A percentile compares a stretch with the other conserved stretches of the same genome.
Evolutionary conservation across 345 rosid genomes (phyloP).

Genomic region (Salix brachista): DNA sequence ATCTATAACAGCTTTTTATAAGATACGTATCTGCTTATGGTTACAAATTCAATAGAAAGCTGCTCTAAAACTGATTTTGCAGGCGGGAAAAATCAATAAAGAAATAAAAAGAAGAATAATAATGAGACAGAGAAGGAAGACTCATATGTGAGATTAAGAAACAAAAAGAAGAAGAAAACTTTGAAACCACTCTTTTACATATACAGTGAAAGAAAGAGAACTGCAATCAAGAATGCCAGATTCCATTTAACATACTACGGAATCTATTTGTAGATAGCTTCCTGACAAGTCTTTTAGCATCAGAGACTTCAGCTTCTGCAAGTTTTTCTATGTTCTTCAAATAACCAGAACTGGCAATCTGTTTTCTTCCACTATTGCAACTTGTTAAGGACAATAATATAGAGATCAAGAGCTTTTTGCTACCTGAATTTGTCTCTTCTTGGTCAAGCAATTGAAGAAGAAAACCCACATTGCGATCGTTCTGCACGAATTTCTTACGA

Average conservation of each 20-base stretch:
- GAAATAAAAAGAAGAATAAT: background rate
- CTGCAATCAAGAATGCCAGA: slow-evolving; percentile 62
- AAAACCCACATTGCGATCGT: slow-evolving; percentile 53
- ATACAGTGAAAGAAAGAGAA: slow-evolving; percentile 29
- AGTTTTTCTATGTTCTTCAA: slow-evolving; percentile 79
- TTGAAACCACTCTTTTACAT: slow-evolving; percentile 27
- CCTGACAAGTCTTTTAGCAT: slow-evolving; percentile 80
- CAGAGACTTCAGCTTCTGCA: slow-evolving; percentile 72
- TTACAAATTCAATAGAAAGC: slow-evolving; percentile 36
- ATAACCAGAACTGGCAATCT: slow-evolving; percentile 69
- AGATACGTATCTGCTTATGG: slow-evolving; percentile 14
- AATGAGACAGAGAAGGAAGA: background rate
- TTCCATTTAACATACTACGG: slow-evolving; percentile 63
- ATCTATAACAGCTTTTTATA: slow-evolving; percentile 31
- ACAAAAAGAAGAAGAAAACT: slow-evolving; percentile 14
- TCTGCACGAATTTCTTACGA: slow-evolving; percentile 66
- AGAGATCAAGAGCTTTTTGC: slow-evolving; percentile 59
- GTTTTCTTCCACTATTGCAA: slow-evolving; percentile 70
- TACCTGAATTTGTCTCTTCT: slow-evolving; percentile 52
- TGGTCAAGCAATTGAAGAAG: slow-evolving; percentile 62
- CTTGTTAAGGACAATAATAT: slow-evolving; percentile 64
- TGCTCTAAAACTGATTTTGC: slow-evolving; percentile 27
- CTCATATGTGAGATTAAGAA: slow-evolving; percentile 10
- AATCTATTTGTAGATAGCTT: slow-evolving; percentile 68
- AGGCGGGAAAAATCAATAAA: background rate